Conservation (phyloP, 2,329 filamentous ascomycete genomes). For the Aspergillus novofumigatus region DNA sequence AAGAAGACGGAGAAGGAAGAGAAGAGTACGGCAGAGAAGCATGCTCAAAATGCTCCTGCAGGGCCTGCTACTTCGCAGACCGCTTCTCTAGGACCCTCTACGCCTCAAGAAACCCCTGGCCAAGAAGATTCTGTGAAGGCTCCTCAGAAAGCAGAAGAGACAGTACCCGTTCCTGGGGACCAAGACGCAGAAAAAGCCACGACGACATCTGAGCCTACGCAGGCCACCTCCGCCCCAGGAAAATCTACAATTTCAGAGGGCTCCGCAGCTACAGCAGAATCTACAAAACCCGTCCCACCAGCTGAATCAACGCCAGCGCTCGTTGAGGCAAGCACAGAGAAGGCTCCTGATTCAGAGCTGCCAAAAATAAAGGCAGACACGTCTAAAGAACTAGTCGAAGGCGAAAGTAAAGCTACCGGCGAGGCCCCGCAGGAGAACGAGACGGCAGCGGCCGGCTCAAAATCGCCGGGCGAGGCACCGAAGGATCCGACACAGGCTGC, state of each 20-base stretch:
- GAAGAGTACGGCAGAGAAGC: constrained; percentile 20
- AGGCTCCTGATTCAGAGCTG: background rate
- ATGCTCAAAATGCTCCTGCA: constrained; percentile 4
- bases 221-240: background rate
- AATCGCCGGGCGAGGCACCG: background rate
- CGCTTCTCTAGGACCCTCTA: constrained; percentile 3
- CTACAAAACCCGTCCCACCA: background rate
- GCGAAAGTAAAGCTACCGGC: background rate
- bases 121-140: constrained; percentile 6
- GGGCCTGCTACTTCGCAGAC: constrained; percentile 8
- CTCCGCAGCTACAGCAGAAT: background rate
- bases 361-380: background rate
- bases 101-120: constrained; percentile 5
- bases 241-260: background rate
- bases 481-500: background rate
- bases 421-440: background rate
- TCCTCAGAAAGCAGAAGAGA: background rate
- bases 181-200: background rate
- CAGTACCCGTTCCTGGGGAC: background rate
- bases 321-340: constrained; percentile 1
- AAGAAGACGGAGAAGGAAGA: constrained; percentile 30
- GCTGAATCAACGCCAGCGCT: constrained; percentile 1
- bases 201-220: constrained; percentile 2
- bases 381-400: background rate
- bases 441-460: background rate